These are phyloP conservation scores for Kodamaea sp. DNA, from an alignment of 1,139 yeast species.

Conservation along the genomic window DNA sequence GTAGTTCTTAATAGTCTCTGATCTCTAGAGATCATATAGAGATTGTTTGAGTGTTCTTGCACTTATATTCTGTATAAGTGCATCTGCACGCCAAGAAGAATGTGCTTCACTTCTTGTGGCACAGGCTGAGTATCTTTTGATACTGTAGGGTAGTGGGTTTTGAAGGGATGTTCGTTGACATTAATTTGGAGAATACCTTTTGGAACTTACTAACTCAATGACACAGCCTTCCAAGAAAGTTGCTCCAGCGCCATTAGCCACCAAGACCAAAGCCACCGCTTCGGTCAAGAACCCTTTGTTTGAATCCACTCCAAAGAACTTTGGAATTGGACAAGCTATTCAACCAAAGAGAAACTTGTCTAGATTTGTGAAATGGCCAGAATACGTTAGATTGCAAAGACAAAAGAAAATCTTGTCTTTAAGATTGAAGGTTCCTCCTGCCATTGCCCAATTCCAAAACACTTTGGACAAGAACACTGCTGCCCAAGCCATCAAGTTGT, in stretches of 20 bases:
- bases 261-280: conserved; percentile 31
- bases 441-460: conserved; percentile 93
- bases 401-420: conserved; percentile 93
- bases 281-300: conserved; percentile 58
- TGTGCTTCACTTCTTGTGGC: conserved; percentile 44
- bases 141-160: conserved; percentile 43
- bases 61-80: conserved; percentile 1
- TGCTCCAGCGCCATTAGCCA: conserved; percentile 53
- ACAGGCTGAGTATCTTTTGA: conserved; percentile 48
- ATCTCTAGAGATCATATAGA: neutral
- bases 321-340: conserved; percentile 92
- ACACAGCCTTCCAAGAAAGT: conserved; percentile 61
- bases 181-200: conserved; percentile 30
- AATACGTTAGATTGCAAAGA: conserved; percentile 94
- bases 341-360: conserved; percentile 96
- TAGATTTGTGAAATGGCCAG: conserved; percentile 98
- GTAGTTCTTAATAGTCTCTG: conserved; percentile 4
- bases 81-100: conserved; percentile 14
- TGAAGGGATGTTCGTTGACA: conserved; percentile 32
- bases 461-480: conserved; percentile 98
- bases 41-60: conserved; percentile 2
- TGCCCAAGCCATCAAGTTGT: conserved; percentile 91
- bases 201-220: conserved; percentile 60
- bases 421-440: conserved; percentile 98
- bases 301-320: conserved; percentile 88